Conservation (phyloP, 495 filamentous ascomycete species). For the Parathielavia hyrcaniae region DNA sequence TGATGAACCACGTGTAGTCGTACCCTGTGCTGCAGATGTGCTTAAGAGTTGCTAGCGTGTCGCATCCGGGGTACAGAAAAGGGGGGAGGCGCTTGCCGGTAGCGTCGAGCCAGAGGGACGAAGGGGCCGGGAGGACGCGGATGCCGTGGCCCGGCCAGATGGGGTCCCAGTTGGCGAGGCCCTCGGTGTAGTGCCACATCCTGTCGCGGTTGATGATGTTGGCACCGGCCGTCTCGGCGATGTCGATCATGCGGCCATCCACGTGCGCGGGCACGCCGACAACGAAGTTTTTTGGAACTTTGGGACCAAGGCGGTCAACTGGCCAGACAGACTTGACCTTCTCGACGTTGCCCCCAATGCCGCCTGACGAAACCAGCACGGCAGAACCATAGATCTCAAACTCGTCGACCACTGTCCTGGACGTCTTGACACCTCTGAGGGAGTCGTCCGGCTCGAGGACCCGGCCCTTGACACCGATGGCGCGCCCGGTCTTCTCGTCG, state of each 20-base stretch:
- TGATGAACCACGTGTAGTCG: slow-evolving; percentile 51
- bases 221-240: slow-evolving; percentile 41
- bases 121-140: slow-evolving; percentile 45
- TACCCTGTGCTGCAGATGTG: slow-evolving; percentile 49
- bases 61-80: slow-evolving; percentile 44
- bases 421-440: slow-evolving; percentile 40
- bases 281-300: slow-evolving; percentile 44
- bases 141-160: slow-evolving; percentile 51
- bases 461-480: slow-evolving; percentile 41
- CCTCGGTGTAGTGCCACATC: slow-evolving; percentile 54
- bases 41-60: slow-evolving; percentile 48
- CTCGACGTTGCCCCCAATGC: slow-evolving; percentile 48
- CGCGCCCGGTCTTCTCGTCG: slow-evolving; percentile 41
- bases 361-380: slow-evolving; percentile 43
- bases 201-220: slow-evolving; percentile 46
- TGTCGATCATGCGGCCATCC: slow-evolving; percentile 49
- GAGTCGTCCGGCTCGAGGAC: slow-evolving; percentile 41
- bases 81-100: slow-evolving; percentile 46
- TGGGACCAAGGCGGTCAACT: slow-evolving; percentile 41
- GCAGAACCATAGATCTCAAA: slow-evolving; percentile 44
- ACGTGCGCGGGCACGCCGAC: slow-evolving; percentile 49
- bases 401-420: slow-evolving; percentile 33
- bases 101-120: slow-evolving; percentile 50
- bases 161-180: slow-evolving; percentile 46
- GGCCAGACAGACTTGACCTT: slow-evolving; percentile 47